Base-by-base conservation (phyloP, 306 rosid genomes). In the Fagus sylvatica region DNA sequence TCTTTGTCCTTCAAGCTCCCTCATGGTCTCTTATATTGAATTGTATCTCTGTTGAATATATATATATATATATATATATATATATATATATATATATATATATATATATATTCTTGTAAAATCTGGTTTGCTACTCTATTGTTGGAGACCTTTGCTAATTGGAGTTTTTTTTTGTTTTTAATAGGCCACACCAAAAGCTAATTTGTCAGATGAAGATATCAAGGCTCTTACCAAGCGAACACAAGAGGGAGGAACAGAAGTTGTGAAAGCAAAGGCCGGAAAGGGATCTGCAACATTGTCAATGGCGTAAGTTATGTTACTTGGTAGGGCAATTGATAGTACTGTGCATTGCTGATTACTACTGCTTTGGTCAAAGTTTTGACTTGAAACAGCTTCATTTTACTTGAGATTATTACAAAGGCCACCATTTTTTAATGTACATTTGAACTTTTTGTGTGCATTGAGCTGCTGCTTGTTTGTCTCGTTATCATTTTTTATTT, bases 181-280 rank as follows among this genome's bases (percentile, higher is more conserved):
- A 43, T 86, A 95, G 99, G 98, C 97, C 56, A 87, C 93, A 22
- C 98, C 98, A 3, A 69, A 80, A 76, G 97, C 91, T 81, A 95
- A 93, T 90, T 84, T 95, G 69, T 79, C 81, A 39, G 88, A 88
- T 79, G 97, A 90, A 33, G 82, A 56, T 7, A 86, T 95, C 73
- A 64, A 19, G 69, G 97, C 93, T 85, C 93, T 95, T 60, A 95
- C 99, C 62, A 88, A 91, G 89, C 85, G 99, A 76, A 93, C 99
- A 13, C 99, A 95, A 77, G 99, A 95, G 40, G 99, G 99, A 80
- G 99, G 99, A 61, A 95, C 99, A 0, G 99, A 95, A 85, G 99
- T 95, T 75, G 98, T 95, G 66, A 97, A 93, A 76, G 99, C 99
- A 7, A 95, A 95, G 90, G 99, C 99, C 39, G 99, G 98, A 84